A percentile compares a stretch with the other conserved stretches of the same genome.
Evolutionary conservation across 2,329 filamentous ascomycete genomes (phyloP).

Genomic region (Zymoseptoria ardabiliae): DNA sequence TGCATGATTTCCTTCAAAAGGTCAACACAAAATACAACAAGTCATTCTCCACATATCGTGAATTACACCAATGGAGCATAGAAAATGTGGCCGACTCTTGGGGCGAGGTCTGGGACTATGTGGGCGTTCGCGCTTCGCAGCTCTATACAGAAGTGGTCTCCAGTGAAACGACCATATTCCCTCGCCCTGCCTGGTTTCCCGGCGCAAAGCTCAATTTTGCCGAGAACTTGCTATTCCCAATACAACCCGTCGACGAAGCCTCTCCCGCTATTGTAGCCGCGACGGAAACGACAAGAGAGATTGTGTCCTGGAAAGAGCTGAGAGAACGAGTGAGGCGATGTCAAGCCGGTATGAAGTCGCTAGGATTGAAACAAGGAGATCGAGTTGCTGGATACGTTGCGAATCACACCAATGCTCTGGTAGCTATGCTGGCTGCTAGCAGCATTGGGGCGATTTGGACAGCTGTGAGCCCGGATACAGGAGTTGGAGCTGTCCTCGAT

Average conservation of each 20-base stretch:
- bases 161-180: slow-evolving; percentile 65
- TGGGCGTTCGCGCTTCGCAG: slow-evolving; percentile 63
- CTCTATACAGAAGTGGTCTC: slow-evolving; percentile 62
- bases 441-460: slow-evolving; percentile 88
- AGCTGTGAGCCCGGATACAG: slow-evolving; percentile 84
- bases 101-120: slow-evolving; percentile 78
- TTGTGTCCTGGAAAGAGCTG: slow-evolving; percentile 70
- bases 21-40: slow-evolving; percentile 62
- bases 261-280: slow-evolving; percentile 68
- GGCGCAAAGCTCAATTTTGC: slow-evolving; percentile 82
- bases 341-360: slow-evolving; percentile 59
- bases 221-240: slow-evolving; percentile 84
- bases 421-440: slow-evolving; percentile 79
- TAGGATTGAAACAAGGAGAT: slow-evolving; percentile 56
- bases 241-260: slow-evolving; percentile 49
- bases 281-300: slow-evolving; percentile 63
- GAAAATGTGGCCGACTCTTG: slow-evolving; percentile 70
- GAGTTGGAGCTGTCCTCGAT: slow-evolving; percentile 84
- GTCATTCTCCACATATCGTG: slow-evolving; percentile 58
- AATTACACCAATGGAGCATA: slow-evolving; percentile 81
- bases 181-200: slow-evolving; percentile 77
- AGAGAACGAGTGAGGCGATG: slow-evolving; percentile 70
- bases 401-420: slow-evolving; percentile 79
- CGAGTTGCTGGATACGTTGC: slow-evolving; percentile 69
- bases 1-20: slow-evolving; percentile 45